phyloP scores from a whole-genome alignment of 306 rosid genomes.

The Quercus suber region DNA sequence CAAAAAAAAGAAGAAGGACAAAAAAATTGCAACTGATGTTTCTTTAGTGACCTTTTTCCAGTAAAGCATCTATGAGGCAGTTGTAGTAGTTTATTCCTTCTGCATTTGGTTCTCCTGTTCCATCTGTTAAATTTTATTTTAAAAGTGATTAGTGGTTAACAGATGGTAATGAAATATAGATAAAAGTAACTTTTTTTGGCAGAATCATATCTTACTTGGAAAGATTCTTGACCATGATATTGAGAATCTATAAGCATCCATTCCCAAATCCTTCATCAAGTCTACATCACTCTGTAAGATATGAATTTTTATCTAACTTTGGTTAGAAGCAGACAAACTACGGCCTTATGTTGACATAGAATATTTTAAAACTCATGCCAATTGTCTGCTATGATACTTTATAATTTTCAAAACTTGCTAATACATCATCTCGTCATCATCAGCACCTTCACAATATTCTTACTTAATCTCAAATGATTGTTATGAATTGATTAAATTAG shows the following conservation, averaged over 20 bases:
- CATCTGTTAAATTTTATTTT: conserved; percentile 42
- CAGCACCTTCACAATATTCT: not conserved
- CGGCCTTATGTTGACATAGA: not conserved
- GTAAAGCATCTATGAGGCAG: conserved; percentile 70
- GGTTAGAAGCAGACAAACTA: not conserved
- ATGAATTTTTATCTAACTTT: conserved; percentile 14
- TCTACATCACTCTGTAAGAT: conserved; percentile 67
- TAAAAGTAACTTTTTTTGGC: conserved; percentile 1
- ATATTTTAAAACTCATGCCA: conserved; percentile 4
- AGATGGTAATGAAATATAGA: not conserved
- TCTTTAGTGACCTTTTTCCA: conserved; percentile 62
- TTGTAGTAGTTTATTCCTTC: conserved; percentile 83
- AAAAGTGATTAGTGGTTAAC: conserved; percentile 9
- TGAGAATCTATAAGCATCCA: conserved; percentile 93
- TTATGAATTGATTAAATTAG: conserved; percentile 21
- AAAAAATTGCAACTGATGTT: conserved; percentile 16
- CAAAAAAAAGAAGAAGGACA: not conserved
- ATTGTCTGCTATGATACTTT: conserved; percentile 8
- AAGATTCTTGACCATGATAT: conserved; percentile 94
- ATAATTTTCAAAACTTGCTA: conserved; percentile 26
- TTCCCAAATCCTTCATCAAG: conserved; percentile 89
- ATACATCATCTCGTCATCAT: conserved; percentile 20
- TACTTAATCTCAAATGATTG: not conserved
- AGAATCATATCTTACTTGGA: conserved; percentile 63
- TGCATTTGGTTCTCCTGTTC: conserved; percentile 75